Conservation (phyloP, 768 basidiomycete species). For the Sarcodon sp. region DNA sequence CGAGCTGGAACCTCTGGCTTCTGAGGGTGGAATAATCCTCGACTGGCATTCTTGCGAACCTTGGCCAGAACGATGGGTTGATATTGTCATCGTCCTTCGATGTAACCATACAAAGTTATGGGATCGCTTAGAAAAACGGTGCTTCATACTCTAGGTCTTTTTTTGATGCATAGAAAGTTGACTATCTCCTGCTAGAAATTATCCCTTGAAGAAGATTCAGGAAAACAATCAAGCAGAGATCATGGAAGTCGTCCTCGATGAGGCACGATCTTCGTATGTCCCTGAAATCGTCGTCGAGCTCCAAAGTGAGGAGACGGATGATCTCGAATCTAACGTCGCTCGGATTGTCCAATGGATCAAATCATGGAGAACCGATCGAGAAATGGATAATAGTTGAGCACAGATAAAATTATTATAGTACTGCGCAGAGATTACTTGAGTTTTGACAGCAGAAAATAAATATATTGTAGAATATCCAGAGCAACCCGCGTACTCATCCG, state of each 20-base stretch:
- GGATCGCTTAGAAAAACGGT: conserved; percentile 88
- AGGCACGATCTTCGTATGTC: conserved; percentile 79
- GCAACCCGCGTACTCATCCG: conserved; percentile 1
- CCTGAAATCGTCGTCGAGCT: conserved; percentile 82
- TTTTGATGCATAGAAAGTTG: not conserved
- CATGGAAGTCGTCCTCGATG: conserved; percentile 84
- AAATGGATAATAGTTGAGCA: conserved; percentile 4
- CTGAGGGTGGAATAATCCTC: conserved; percentile 68
- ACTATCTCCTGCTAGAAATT: conserved; percentile 38
- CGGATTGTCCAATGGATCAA: conserved; percentile 84
- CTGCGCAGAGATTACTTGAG: not conserved
- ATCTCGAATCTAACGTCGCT: conserved; percentile 79
- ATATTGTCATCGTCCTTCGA: conserved; percentile 85
- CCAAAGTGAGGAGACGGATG: conserved; percentile 58
- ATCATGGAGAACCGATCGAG: conserved; percentile 40
- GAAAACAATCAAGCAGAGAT: conserved; percentile 99
- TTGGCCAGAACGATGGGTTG: conserved; percentile 95
- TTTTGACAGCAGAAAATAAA: conserved; percentile 1
- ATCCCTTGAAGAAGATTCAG: conserved; percentile 86
- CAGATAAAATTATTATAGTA: not conserved
- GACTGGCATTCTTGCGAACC: conserved; percentile 93
- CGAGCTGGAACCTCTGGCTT: conserved; percentile 64
- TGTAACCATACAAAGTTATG: conserved; percentile 84
- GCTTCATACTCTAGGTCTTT: conserved; percentile 7
- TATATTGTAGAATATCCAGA: conserved; percentile 4